phyloP scores from a whole-genome alignment of 208 protist species.

The Crithidia thermophila region DNA sequence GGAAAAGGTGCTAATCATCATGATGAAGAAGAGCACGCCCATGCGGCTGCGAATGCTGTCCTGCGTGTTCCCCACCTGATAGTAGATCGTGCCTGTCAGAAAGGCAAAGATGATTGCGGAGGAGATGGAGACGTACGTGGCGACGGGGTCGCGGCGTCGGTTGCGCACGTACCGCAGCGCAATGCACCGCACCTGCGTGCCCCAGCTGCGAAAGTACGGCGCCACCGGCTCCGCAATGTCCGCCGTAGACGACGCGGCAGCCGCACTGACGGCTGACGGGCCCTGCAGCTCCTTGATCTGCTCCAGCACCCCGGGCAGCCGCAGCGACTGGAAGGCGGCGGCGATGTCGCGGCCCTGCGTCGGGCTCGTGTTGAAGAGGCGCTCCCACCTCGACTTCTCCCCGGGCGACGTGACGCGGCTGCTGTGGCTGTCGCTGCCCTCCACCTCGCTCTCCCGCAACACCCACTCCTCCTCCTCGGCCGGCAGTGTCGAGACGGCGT shows the following conservation, averaged over 20 bases:
- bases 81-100: constrained; percentile 79
- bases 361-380: neutral
- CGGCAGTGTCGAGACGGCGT: constrained; percentile 46
- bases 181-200: constrained; percentile 59
- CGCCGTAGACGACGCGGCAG: neutral
- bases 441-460: constrained; percentile 13
- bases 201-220: constrained; percentile 43
- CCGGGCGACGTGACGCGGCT: neutral
- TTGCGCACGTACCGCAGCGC: constrained; percentile 58
- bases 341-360: constrained; percentile 51
- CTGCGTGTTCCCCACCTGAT: constrained; percentile 50
- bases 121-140: constrained; percentile 43
- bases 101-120: constrained; percentile 65
- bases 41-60: constrained; percentile 65
- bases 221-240: neutral
- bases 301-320: constrained; percentile 27
- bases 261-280: neutral
- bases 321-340: constrained; percentile 40
- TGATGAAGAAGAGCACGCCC: constrained; percentile 74
- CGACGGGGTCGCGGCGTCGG: constrained; percentile 60
- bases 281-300: constrained; percentile 15
- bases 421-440: constrained; percentile 8
- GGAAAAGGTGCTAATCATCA: constrained; percentile 75
- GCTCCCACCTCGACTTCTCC: constrained; percentile 7
- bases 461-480: constrained; percentile 24